These are phyloP conservation scores for Aspergillus ellipticus DNA, from an alignment of 495 filamentous ascomycete species.

Conservation along the genomic window DNA sequence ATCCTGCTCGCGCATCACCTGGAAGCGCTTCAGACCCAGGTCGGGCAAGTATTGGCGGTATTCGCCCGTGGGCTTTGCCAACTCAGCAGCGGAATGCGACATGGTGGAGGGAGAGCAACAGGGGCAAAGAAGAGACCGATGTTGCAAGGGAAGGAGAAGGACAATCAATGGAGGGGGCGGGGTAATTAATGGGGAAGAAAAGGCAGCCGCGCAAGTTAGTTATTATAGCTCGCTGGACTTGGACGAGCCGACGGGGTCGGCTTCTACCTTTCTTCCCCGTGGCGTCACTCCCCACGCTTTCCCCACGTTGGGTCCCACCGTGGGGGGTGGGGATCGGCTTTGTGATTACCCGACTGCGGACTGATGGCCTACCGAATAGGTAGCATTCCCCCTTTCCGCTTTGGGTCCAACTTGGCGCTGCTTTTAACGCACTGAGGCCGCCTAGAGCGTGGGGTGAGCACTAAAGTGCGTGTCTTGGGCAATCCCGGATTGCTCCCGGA, in stretches of 20 bases:
- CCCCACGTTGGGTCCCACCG: background rate
- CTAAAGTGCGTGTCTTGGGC: no score
- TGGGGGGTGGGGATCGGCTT: background rate
- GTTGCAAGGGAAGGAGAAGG: background rate
- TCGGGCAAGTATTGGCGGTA: conserved; percentile 62
- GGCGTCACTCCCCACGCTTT: conserved; percentile 4
- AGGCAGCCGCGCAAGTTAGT: background rate
- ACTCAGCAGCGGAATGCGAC: background rate
- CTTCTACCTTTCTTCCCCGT: background rate
- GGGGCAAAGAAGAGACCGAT: background rate
- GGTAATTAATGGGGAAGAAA: background rate
- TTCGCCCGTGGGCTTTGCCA: conserved; percentile 34
- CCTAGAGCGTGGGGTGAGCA: no score
- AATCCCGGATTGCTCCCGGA: no score
- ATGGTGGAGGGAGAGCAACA: background rate
- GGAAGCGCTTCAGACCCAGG: conserved; percentile 57
- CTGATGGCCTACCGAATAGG: no score
- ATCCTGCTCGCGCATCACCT: conserved; percentile 57
- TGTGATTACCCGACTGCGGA: background rate
- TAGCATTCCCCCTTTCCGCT: background rate
- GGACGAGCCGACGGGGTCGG: background rate
- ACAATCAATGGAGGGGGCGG: background rate
- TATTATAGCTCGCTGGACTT: no score
- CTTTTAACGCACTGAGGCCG: no score
- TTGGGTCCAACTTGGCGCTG: background rate